Conservation (phyloP, 345 rosid species). For the Corymbia maculata region DNA sequence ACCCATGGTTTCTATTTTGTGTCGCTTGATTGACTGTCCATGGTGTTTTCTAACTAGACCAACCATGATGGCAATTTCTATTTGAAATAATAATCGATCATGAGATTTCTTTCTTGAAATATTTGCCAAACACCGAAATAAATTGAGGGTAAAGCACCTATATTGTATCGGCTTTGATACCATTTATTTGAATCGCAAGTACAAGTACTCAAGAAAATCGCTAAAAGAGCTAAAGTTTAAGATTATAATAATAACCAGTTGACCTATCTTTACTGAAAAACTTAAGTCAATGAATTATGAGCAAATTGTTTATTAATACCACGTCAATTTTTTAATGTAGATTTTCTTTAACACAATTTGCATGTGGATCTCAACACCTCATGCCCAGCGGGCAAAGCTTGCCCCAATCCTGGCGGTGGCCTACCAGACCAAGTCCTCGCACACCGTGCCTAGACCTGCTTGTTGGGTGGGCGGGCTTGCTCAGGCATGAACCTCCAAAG, state of each 20-base stretch:
- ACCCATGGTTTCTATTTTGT: neutral
- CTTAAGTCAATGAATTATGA: too few species aligned
- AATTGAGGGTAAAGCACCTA: neutral
- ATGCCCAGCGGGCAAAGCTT: neutral
- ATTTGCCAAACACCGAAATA: neutral
- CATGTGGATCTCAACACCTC: too few species aligned
- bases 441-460: neutral
- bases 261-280: too few species aligned
- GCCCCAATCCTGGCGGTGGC: neutral
- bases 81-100: neutral
- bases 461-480: neutral
- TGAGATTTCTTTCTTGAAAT: neutral
- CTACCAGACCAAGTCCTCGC: neutral
- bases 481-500: neutral
- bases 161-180: neutral
- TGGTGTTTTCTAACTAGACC: neutral
- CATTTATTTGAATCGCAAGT: neutral
- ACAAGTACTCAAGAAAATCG: too few species aligned
- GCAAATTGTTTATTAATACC: too few species aligned
- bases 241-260: neutral
- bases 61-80: neutral
- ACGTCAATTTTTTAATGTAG: too few species aligned
- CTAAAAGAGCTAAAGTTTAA: neutral
- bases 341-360: neutral
- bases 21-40: neutral